Conservation (phyloP, 345 rosid species). For the Boechera stricta region DNA sequence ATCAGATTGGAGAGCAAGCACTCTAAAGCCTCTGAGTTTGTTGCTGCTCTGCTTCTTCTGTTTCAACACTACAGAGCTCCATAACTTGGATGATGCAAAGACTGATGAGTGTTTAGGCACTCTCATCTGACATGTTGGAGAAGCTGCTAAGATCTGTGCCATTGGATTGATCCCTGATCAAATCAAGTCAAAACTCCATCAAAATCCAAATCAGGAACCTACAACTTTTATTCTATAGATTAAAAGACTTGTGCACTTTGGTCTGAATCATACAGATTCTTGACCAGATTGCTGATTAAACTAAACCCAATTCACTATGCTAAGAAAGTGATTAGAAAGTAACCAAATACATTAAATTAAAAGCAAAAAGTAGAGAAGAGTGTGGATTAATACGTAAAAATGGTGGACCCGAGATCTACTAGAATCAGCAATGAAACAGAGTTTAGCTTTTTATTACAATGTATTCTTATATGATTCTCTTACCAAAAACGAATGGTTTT, state of each 20-base stretch:
- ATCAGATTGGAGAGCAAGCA: constrained; percentile 72
- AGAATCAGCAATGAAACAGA: constrained; percentile 33
- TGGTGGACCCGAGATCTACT: constrained; percentile 44
- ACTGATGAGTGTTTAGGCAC: constrained; percentile 62
- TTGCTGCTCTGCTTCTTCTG: constrained; percentile 67
- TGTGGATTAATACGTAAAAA: constrained; percentile 26
- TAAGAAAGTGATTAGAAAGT: background rate
- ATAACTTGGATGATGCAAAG: constrained; percentile 55
- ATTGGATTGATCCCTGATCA: constrained; percentile 51
- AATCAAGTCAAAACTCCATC: background rate
- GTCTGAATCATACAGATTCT: constrained; percentile 28
- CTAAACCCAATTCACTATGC: constrained; percentile 23
- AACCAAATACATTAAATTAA: constrained; percentile 3
- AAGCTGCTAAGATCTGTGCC: constrained; percentile 90
- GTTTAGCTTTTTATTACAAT: constrained; percentile 25
- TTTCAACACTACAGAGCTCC: constrained; percentile 70
- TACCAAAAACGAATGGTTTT: constrained; percentile 34
- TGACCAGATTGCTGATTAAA: constrained; percentile 20
- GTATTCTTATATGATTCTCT: constrained; percentile 18
- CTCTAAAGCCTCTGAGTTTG: constrained; percentile 57
- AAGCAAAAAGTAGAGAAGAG: background rate
- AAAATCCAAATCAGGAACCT: constrained; percentile 22
- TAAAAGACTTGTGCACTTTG: background rate
- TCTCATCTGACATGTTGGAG: constrained; percentile 78
- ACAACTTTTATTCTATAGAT: constrained; percentile 1